A percentile compares a stretch with the other conserved stretches of the same genome.
Conservation (phyloP, 2,329 filamentous ascomycete species). For the Pseudogymnoascus sp. region DNA sequence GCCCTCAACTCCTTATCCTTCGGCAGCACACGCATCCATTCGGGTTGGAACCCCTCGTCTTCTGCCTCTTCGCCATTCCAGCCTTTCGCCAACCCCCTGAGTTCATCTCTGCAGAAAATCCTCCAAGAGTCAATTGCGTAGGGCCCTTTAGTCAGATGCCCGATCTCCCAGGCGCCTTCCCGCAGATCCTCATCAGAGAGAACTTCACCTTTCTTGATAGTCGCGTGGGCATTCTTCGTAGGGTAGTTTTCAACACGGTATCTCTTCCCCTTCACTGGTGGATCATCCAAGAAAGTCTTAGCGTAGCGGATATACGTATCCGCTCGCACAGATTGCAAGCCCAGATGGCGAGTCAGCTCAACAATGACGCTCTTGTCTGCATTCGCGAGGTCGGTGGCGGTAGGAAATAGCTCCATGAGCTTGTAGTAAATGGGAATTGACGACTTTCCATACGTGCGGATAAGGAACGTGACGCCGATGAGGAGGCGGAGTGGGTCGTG, state of each 20-base stretch:
- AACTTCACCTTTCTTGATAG: constrained; percentile 38
- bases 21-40: constrained; percentile 83
- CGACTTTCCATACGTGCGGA: constrained; percentile 63
- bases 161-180: constrained; percentile 62
- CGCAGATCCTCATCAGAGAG: constrained; percentile 35
- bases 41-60: constrained; percentile 56
- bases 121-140: constrained; percentile 88
- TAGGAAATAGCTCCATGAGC: constrained; percentile 60
- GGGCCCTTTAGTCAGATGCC: constrained; percentile 69
- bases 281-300: constrained; percentile 53
- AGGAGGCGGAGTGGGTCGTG: constrained; percentile 70
- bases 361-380: constrained; percentile 49
- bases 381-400: constrained; percentile 50
- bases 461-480: constrained; percentile 75
- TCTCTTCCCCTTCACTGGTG: constrained; percentile 50
- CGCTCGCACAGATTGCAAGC: constrained; percentile 60
- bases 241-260: constrained; percentile 51
- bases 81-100: constrained; percentile 56
- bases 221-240: constrained; percentile 37
- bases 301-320: constrained; percentile 62
- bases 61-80: constrained; percentile 53
- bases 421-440: constrained; percentile 68
- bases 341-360: constrained; percentile 58
- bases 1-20: constrained; percentile 83
- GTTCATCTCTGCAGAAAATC: constrained; percentile 78